Conservation (phyloP, 2,329 filamentous ascomycete genomes). For the Geosmithia putterillii region DNA sequence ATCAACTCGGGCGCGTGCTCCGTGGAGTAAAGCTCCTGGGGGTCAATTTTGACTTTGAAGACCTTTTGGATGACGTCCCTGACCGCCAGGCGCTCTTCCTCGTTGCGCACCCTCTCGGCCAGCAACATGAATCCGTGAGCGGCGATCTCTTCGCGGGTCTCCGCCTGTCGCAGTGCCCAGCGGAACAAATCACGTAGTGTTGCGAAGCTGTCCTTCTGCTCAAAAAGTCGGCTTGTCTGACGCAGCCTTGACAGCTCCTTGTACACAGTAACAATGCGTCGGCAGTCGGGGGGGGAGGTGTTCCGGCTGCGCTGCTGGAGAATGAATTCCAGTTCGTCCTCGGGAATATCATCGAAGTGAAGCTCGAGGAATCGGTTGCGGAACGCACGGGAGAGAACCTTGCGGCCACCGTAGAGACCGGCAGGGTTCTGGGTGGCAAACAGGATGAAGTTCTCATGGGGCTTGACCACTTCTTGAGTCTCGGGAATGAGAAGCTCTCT, state of each 20-base stretch:
- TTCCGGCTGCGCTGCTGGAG: constrained; percentile 76
- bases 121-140: constrained; percentile 93
- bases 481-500: constrained; percentile 91
- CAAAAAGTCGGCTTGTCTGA: constrained; percentile 84
- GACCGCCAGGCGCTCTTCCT: constrained; percentile 73
- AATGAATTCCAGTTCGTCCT: constrained; percentile 86
- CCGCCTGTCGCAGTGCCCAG: constrained; percentile 79
- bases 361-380: constrained; percentile 93
- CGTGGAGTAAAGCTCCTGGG: constrained; percentile 59
- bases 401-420: constrained; percentile 88
- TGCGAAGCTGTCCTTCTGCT: constrained; percentile 95
- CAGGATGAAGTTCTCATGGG: constrained; percentile 91
- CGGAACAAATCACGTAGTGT: constrained; percentile 91
- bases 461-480: constrained; percentile 85
- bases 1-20: constrained; percentile 42
- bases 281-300: constrained; percentile 82
- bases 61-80: constrained; percentile 81
- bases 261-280: constrained; percentile 85
- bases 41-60: constrained; percentile 76
- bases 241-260: constrained; percentile 81
- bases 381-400: constrained; percentile 86
- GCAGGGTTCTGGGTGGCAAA: constrained; percentile 97
- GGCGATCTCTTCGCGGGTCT: constrained; percentile 79
- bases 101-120: constrained; percentile 85
- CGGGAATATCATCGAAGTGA: constrained; percentile 95